Base-by-base conservation (phyloP, 2,329 filamentous ascomycete species). In the Paecilomyces formosus region DNA sequence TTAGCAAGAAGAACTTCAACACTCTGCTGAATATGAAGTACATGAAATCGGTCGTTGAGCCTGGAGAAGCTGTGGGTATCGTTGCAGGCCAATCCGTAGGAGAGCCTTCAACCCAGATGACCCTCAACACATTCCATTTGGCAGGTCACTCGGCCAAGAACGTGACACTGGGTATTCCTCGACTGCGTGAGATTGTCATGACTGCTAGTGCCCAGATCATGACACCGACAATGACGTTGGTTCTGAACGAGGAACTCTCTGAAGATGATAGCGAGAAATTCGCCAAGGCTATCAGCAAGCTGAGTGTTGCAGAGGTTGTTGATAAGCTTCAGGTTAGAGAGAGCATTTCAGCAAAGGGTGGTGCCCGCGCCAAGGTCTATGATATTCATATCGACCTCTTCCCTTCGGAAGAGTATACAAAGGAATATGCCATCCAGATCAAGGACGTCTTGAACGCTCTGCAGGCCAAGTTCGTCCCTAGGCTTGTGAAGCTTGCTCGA, bases 71-170 rank as follows among this genome's bases (percentile, higher is more conserved):
- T 26, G 92, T 99, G 26, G 94, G 94, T 64, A 95, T 99, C 62
- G 90, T 99, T 60, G 95, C 95, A 55, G 92, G 92, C 9, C 94
- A 99, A 76, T 97, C 93, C 31, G 87, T 99, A 50, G 94, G 94
- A 71, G 95, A 99, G 72, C 94, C 95, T 8, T 97, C 92, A 2
- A 99, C 94, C 11, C 94, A 99, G 74, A 99, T 99, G 95, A 99
- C 95, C 7, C 80, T 99, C 57, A 99, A 99, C 78, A 99, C 95
- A 28, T 99, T 99, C 85, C 94, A 99, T 83, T 90, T 99, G 84
- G 94, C 94, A 74, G 94, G 94, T 70, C 93, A 97, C 80, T 92
- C 94, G 21, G 88, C 94, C 30, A 97, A 97, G 82, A 99, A 99
- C 83, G 95, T 99, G 71, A 99, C 94, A 0, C 84, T 97, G 21